Evolutionary conservation across 345 rosid genomes (phyloP), one percentile per base, ranked within the genome.

Genomic region (Salix caprea): DNA sequence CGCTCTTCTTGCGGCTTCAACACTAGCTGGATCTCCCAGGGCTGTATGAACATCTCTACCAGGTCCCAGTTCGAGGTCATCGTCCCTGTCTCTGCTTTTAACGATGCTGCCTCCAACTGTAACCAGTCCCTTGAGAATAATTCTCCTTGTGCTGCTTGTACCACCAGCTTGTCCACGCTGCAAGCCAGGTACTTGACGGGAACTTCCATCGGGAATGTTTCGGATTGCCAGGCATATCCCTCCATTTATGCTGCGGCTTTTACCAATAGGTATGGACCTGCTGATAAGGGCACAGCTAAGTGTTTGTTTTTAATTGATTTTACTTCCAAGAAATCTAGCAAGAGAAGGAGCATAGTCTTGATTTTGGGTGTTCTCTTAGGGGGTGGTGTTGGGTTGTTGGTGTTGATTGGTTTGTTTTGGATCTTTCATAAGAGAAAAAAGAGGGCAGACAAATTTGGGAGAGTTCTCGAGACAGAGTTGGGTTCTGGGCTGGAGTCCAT

Each of bases 121-220:
- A 92, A 92, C 82, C 90, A 87, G 83, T 85, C 94, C 19, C 86
- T 91, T 1, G 89, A 78, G 76, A 83, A 85, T 75, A 87, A 84
- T 16, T 85, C 96, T n/a, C 94, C 97, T 21, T 92, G 98, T 64
- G 97, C 89, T 28, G 81, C 91, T 16, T 94, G 98, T 61, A 88
- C 88, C 13, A 74, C 80, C 70, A 87, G 86, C 85, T 40, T 90
- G 67, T 82, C 94, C 32, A 80, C 60, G 4, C 73, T 90, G 75
- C 90, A 80, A 67, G 85, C 92, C 14, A 74, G 67, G 70, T 78
- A 60, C 72, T 83, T 92, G 72, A 70, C 83, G 15, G 92, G 90
- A 1, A 13, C 73, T 44, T 87, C 93, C 0, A 19, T 77, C 18
- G 96, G 93, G 21, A 92, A 92, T 69, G 85, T 94, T 76, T 83